Conservation (phyloP, 2,329 filamentous ascomycete species). For the Massarina eburnea region DNA sequence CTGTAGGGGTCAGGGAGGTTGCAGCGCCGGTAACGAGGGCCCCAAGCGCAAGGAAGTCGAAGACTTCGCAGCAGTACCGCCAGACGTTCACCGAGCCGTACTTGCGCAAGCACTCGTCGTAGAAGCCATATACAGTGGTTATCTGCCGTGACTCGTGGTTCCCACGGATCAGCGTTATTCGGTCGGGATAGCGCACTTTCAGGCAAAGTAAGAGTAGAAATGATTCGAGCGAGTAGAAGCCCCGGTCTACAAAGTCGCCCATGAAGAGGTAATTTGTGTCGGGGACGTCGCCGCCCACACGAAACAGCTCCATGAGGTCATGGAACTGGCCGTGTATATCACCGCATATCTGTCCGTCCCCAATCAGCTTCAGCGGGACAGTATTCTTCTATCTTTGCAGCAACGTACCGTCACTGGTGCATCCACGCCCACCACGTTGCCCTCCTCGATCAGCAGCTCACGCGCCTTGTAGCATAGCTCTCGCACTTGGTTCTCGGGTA, state of each 20-base stretch:
- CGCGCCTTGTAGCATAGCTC: slow-evolving; percentile 97
- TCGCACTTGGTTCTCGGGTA: slow-evolving; percentile 91
- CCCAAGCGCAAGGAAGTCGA: slow-evolving; percentile 91
- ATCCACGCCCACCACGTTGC: slow-evolving; percentile 93
- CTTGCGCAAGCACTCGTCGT: slow-evolving; percentile 75
- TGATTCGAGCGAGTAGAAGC: slow-evolving; percentile 98
- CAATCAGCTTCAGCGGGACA: neutral
- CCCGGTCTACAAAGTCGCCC: slow-evolving; percentile 98
- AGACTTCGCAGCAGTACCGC: slow-evolving; percentile 86
- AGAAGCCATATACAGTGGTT: slow-evolving; percentile 77
- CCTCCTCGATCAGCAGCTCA: slow-evolving; percentile 94
- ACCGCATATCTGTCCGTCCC: slow-evolving; percentile 8
- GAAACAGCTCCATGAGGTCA: slow-evolving; percentile 94
- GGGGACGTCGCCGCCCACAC: slow-evolving; percentile 88
- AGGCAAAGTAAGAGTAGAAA: slow-evolving; percentile 94
- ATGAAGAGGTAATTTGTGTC: slow-evolving; percentile 98
- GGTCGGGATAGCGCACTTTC: slow-evolving; percentile 96
- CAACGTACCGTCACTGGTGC: slow-evolving; percentile 81
- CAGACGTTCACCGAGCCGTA: slow-evolving; percentile 50
- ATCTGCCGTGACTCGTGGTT: slow-evolving; percentile 81
- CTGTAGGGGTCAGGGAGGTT: slow-evolving; percentile 64
- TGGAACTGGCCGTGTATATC: slow-evolving; percentile 96
- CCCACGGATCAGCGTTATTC: slow-evolving; percentile 96
- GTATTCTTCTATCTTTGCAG: neutral
- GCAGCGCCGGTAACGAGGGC: slow-evolving; percentile 87